Evolutionary conservation across 2,329 filamentous ascomycete species (phyloP).

Genomic region (Falciphora oryzae): DNA sequence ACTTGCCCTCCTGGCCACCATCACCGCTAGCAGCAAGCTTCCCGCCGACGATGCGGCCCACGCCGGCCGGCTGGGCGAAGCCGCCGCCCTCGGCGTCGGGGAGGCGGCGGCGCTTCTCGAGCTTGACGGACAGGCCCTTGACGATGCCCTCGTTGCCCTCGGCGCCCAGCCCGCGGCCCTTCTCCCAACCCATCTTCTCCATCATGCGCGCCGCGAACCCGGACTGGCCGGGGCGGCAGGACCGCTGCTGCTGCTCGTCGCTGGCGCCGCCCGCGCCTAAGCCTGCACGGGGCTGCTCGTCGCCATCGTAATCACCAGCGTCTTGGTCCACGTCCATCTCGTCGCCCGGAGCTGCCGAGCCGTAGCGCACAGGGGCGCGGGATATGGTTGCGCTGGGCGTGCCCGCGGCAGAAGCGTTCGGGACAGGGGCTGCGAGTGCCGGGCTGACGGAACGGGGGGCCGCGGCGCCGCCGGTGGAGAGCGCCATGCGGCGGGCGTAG

Average conservation of each 20-base stretch:
- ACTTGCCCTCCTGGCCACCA: constrained; percentile 45
- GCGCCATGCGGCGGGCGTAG: constrained; percentile 55
- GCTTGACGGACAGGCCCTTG: constrained; percentile 73
- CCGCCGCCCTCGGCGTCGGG: constrained; percentile 74
- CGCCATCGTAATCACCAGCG: constrained; percentile 22
- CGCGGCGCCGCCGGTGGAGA: constrained; percentile 38
- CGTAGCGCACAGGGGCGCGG: constrained; percentile 70
- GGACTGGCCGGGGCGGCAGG: constrained; percentile 69
- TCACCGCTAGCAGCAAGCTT: constrained; percentile 46
- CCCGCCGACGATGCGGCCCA: constrained; percentile 76
- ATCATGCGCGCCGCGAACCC: constrained; percentile 85
- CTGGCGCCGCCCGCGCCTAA: constrained; percentile 25
- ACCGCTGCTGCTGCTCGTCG: constrained; percentile 23
- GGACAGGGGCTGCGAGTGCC: constrained; percentile 26
- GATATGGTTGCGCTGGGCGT: constrained; percentile 58
- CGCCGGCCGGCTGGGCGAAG: constrained; percentile 58
- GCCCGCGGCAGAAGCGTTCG: constrained; percentile 26
- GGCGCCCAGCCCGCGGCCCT: constrained; percentile 82
- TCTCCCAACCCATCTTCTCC: constrained; percentile 89
- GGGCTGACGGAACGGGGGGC: constrained; percentile 26
- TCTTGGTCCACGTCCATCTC: constrained; percentile 34
- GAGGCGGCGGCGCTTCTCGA: constrained; percentile 79
- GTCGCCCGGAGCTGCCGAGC: constrained; percentile 33
- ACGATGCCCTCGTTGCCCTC: constrained; percentile 67
- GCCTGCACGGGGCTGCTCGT: constrained; percentile 17